Percentiles rank a stretch among this genome's conserved stretches.
phyloP scores from a whole-genome alignment of 2,329 filamentous ascomycete genomes.

The Penicillium decumbens region DNA sequence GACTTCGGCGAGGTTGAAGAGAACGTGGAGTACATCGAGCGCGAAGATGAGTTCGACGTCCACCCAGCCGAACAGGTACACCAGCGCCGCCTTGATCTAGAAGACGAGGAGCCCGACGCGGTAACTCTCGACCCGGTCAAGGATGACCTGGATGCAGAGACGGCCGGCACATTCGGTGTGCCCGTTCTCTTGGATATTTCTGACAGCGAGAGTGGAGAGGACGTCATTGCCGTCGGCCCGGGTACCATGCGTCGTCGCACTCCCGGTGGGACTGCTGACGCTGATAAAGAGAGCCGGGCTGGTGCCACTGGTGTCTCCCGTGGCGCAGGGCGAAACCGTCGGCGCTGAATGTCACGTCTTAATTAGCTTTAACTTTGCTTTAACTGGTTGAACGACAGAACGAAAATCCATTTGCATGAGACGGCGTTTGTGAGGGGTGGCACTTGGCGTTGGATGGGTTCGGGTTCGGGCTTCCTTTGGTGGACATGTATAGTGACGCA shows the following conservation, averaged over 20 bases:
- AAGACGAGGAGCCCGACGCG: constrained; percentile 92
- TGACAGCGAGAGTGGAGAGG: constrained; percentile 93
- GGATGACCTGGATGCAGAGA: constrained; percentile 53
- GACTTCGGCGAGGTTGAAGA: constrained; percentile 98
- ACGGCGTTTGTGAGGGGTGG: constrained; percentile 6
- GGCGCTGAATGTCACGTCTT: constrained; percentile 25
- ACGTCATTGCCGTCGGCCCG: constrained; percentile 62
- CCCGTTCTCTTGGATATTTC: constrained; percentile 89
- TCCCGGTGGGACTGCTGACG: constrained; percentile 55
- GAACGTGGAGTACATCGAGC: constrained; percentile 93
- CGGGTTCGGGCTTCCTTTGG: background rate
- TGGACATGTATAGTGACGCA: background rate
- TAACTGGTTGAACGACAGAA: background rate
- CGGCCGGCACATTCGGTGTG: constrained; percentile 68
- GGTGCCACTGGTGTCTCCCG: constrained; percentile 22
- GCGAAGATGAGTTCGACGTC: constrained; percentile 96
- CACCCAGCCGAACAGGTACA: constrained; percentile 93
- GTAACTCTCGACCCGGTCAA: constrained; percentile 68
- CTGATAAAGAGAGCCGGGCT: constrained; percentile 24
- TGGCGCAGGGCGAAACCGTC: constrained; percentile 28
- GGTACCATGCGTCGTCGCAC: constrained; percentile 87
- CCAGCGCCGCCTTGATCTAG: constrained; percentile 79
- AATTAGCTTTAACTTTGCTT: too few relatives aligned
- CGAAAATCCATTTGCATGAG: constrained; percentile 10
- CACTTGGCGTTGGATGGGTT: background rate